These are phyloP conservation scores for Typha latifolia DNA, from an alignment of 176 grass and related monocot species.

Conservation along the genomic window DNA sequence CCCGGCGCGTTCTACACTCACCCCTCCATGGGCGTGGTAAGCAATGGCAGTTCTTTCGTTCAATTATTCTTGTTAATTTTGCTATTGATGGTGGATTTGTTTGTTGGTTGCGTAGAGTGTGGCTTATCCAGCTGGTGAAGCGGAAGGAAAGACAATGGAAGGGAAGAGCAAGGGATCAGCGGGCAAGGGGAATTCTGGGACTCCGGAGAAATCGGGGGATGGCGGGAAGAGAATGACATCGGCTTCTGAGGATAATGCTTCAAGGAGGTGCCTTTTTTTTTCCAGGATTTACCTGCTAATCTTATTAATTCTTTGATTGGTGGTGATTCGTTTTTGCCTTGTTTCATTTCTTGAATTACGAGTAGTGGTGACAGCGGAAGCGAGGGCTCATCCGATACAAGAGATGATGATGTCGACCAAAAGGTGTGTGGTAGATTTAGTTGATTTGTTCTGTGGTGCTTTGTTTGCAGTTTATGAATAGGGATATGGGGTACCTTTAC, in stretches of 20 bases:
- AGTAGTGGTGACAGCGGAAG: conserved; percentile 54
- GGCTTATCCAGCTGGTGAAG: conserved; percentile 46
- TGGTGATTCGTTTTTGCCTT: conserved; percentile 7
- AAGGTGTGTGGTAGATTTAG: conserved; percentile 41
- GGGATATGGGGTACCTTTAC: conserved; percentile 6
- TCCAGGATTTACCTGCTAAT: conserved; percentile 5
- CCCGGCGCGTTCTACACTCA: conserved; percentile 75
- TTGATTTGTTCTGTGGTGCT: conserved; percentile 19
- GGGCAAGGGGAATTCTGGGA: conserved; percentile 31
- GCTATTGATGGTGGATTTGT: conserved; percentile 9
- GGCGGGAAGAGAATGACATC: not conserved
- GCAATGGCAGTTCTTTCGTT: not conserved
- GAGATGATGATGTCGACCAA: conserved; percentile 50
- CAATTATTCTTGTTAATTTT: not conserved
- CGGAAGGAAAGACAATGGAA: conserved; percentile 28
- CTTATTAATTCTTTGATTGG: not conserved
- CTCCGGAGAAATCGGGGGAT: conserved; percentile 21
- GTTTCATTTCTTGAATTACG: conserved; percentile 14
- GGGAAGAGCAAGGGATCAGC: conserved; percentile 45
- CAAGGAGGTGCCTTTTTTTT: conserved; percentile 39
- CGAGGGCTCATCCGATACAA: conserved; percentile 66
- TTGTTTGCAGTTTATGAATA: conserved; percentile 11
- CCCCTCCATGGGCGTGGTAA: conserved; percentile 66
- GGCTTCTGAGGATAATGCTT: conserved; percentile 49
- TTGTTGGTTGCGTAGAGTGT: conserved; percentile 29